Base-by-base conservation (phyloP, 2,329 filamentous ascomycete species). In the Clonostachys rosea region DNA sequence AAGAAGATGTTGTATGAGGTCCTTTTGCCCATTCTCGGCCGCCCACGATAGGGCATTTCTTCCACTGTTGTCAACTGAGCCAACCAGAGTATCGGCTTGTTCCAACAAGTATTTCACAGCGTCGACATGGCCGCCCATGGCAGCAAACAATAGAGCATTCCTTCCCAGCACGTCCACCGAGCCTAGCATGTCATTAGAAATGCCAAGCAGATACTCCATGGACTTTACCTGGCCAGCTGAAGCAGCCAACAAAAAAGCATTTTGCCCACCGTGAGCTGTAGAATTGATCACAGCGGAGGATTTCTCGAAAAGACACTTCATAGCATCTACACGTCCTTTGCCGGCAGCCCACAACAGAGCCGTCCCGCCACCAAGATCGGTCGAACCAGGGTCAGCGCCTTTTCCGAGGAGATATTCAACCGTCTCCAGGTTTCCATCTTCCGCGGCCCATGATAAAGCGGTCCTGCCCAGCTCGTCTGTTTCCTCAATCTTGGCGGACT, bases 381-480 rank as follows among this genome's bases (percentile, higher is more conserved):
- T 46, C 12, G 14, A 16, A 5, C 52, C 45, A 3, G 49, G 11
- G 7, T 49, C 12, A 14, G 47, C 49, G 12, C 52, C 49, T 6
- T 43, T 48, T 18, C 35, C 42, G 9, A 54, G n/a, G 36, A 39
- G 36, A 8, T n/a, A 39, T 18, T 39, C 36, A 18, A 39, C 30
- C 16, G 20, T 42, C n/a, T n/a, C 14, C 4, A 16, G 13, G 14
- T n/a, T 16, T 6, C 14, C 40, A 24, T 24, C 13, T 9, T 7
- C 20, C 13, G 18, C 40, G 13, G 40, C 40, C 40, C n/a, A 14
- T 14, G 20, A 42, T 14, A 42, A 20, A 16, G 40, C n/a, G n/a
- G 16, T 42, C 8, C 13, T 14, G 13, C 24, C 37, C 34, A 14
- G 16, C 16, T 18, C 16, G 43, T 50, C 18, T 12, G n/a, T 46